Evolutionary conservation across 2,329 filamentous ascomycete species (phyloP), one percentile per base, ranked within the genome.

Genomic region (Nothophoma quercina): DNA sequence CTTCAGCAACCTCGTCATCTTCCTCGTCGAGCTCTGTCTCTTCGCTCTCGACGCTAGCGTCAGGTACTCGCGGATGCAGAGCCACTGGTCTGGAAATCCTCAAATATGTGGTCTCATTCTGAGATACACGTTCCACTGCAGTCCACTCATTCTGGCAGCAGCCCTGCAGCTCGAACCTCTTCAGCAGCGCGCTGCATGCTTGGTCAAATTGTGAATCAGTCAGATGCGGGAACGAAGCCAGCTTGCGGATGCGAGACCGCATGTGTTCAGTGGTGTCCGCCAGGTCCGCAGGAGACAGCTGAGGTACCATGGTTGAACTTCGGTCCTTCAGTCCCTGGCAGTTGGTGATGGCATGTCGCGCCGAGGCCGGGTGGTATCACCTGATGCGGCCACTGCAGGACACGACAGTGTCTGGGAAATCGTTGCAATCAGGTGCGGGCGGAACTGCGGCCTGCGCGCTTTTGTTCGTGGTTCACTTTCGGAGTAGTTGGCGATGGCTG

Each of bases 181-280:
- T 38, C 16, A 55, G 38, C 12, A 75, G 22, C 1, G 48, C 13
- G 9, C 41, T 22, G 48, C 70, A 73, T 35, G 65, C 72, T 34
- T 59, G 26, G 7, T 60, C 41, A 36, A 75, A 75, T 19, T 73
- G 69, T 5, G 55, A 15, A 4, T 50, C 35, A 7, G 59, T 60
- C 10, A 75, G 48, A n/a, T 59, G 62, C 7, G 73, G 72, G 46
- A 73, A 73, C 8, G 43, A 40, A 4, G 52, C 34, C 25, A 69
- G 42, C 51, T 55, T 58, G 25, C 21, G 16, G 25, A 15, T 22
- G 43, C 26, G 13, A 36, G 26, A 19, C 42, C 47, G 36, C 18
- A 43, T 26, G 26, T 25, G 36, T 28, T 32, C 42, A 28, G 48
- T 13, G 25, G 23, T 2, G 22, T 16, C 36, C 16, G 12, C 29